These are phyloP conservation scores for Platanthera guangdongensis DNA, from an alignment of 106 monocot species.

Conservation along the genomic window DNA sequence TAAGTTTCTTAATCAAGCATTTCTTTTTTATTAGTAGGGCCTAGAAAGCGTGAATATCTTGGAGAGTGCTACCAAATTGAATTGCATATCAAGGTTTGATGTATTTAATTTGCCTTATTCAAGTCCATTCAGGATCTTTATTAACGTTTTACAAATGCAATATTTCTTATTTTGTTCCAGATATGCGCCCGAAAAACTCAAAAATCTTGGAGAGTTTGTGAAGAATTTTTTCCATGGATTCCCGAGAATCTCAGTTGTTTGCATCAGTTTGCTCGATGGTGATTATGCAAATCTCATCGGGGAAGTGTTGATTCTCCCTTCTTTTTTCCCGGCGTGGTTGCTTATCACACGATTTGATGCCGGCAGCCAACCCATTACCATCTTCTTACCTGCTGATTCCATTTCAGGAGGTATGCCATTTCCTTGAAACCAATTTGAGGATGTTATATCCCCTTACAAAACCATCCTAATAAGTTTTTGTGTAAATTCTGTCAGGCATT, in stretches of 20 bases:
- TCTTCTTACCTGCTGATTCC: slow-evolving; percentile 64
- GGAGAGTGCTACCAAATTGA: neutral
- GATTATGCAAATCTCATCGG: slow-evolving; percentile 59
- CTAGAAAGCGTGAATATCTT: neutral
- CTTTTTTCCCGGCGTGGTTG: slow-evolving; percentile 73
- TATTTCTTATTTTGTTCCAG: slow-evolving; percentile 21
- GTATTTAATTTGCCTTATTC: neutral
- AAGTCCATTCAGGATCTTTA: neutral
- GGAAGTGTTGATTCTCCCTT: slow-evolving; percentile 53
- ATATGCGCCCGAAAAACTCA: slow-evolving; percentile 35
- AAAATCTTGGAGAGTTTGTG: slow-evolving; percentile 58
- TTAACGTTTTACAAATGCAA: neutral
- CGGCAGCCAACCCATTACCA: slow-evolving; percentile 37
- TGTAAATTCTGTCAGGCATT: slow-evolving; percentile 24
- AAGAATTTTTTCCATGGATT: slow-evolving; percentile 42
- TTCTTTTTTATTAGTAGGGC: neutral
- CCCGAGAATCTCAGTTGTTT: slow-evolving; percentile 55
- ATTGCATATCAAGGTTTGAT: slow-evolving; percentile 5
- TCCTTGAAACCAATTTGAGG: neutral
- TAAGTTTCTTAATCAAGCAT: neutral
- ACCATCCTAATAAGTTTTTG: neutral
- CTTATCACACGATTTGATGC: slow-evolving; percentile 57
- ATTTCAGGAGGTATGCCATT: slow-evolving; percentile 41
- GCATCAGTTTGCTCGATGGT: slow-evolving; percentile 70
- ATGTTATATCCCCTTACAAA: neutral